phyloP scores from a whole-genome alignment of 768 basidiomycete genomes.

The Phylloporus arenicola region DNA sequence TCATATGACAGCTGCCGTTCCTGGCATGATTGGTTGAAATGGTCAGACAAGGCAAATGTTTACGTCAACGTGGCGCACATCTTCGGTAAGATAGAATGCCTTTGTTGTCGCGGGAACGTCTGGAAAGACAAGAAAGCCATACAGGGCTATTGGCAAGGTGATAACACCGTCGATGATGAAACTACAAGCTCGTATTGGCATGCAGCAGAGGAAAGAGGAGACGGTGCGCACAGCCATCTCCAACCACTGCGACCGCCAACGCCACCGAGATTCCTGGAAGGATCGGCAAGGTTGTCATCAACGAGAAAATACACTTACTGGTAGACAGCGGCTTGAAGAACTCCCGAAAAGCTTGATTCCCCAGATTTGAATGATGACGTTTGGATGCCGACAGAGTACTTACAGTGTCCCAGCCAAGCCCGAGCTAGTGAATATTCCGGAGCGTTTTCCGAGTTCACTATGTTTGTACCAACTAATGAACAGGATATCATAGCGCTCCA shows the following conservation, averaged over 20 bases:
- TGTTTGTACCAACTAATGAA: conserved; percentile 59
- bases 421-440: conserved; percentile 65
- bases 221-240: conserved; percentile 51
- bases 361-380: background rate
- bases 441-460: conserved; percentile 64
- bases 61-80: conserved; percentile 33
- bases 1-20: conserved; percentile 48
- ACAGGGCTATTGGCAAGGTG: conserved; percentile 64
- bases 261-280: conserved; percentile 44
- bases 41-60: background rate
- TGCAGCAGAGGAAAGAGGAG: background rate
- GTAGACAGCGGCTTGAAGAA: conserved; percentile 62
- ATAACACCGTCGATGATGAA: conserved; percentile 71
- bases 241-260: conserved; percentile 52
- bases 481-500: background rate
- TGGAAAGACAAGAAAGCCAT: conserved; percentile 69
- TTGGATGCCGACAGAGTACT: too few relatives aligned
- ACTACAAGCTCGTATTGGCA: conserved; percentile 23
- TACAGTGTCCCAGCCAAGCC: conserved; percentile 41
- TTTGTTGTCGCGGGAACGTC: conserved; percentile 60
- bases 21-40: conserved; percentile 26
- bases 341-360: conserved; percentile 50
- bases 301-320: conserved; percentile 32
- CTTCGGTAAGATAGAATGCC: conserved; percentile 57
- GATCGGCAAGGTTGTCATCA: background rate